These are phyloP conservation scores for Lasiodiplodia citricola DNA, from an alignment of 2,329 filamentous ascomycete genomes.

Conservation along the genomic window DNA sequence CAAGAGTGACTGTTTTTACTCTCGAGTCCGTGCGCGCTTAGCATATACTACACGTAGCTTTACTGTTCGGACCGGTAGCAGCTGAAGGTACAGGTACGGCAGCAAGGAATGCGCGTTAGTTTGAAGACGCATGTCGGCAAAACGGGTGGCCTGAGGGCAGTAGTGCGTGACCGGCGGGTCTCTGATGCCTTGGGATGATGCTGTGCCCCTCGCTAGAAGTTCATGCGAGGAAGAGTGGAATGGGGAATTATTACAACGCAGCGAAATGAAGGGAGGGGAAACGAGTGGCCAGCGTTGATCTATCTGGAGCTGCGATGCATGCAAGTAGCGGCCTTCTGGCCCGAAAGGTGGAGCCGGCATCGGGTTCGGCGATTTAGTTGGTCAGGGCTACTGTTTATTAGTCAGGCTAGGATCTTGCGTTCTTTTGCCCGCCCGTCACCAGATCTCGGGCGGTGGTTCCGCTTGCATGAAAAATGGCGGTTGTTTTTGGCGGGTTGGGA, in stretches of 20 bases:
- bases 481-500: neutral
- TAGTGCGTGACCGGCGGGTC: neutral
- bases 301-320: neutral
- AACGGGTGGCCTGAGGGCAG: neutral
- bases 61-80: neutral
- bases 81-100: neutral
- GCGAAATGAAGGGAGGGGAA: neutral
- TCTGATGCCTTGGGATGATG: neutral
- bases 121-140: neutral
- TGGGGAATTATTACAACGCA: neutral
- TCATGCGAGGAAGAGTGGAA: slow-evolving; percentile 9
- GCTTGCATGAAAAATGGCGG: neutral
- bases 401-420: neutral
- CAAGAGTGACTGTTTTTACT: neutral
- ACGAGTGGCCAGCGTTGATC: neutral
- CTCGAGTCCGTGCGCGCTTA: neutral
- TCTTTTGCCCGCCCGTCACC: neutral
- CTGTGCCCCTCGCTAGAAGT: neutral
- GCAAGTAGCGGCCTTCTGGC: neutral
- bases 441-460: neutral
- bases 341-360: neutral
- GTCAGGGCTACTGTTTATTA: neutral
- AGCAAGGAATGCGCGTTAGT: neutral
- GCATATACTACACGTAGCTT: neutral
- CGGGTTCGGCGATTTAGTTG: neutral